A percentile compares a stretch with the other conserved stretches of the same genome.
Evolutionary conservation across 1,284 basidiomycete species (phyloP).

Genomic region (Trichosporon asahii): DNA sequence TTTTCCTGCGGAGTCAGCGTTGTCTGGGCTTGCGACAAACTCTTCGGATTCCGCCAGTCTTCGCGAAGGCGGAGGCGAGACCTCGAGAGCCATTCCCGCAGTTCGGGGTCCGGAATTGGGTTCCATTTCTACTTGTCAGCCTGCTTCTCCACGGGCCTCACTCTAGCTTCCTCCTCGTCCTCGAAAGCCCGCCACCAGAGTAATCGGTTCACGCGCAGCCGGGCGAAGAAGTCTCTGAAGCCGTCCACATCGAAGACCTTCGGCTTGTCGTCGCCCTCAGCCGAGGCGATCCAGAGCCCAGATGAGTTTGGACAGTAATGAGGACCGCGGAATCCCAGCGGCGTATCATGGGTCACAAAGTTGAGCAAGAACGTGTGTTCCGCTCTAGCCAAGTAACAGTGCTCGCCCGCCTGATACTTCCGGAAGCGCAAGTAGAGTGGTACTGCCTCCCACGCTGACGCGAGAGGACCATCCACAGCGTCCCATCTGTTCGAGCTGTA

Average conservation of each 20-base stretch:
- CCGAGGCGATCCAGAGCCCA: background rate
- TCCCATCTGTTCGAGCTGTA: too few species aligned
- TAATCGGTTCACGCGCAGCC: background rate
- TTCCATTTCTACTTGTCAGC: background rate
- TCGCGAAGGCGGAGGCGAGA: background rate
- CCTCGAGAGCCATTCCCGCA: background rate
- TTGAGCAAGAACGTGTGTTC: too few species aligned
- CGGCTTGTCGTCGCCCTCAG: background rate
- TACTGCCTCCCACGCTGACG: too few species aligned
- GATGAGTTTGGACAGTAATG: background rate
- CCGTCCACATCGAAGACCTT: background rate
- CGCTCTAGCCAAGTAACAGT: too few species aligned
- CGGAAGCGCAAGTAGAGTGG: too few species aligned
- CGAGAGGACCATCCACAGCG: too few species aligned
- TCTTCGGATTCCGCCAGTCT: background rate
- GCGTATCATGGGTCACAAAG: background rate
- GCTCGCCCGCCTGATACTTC: too few species aligned
- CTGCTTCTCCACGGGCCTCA: background rate
- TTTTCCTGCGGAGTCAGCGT: background rate
- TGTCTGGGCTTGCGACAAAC: background rate
- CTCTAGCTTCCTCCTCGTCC: background rate
- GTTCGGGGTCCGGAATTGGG: background rate
- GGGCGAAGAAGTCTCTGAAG: background rate
- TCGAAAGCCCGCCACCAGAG: background rate
- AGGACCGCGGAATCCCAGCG: background rate